Evolutionary conservation across 2,329 filamentous ascomycete genomes (phyloP).

Genomic region (Penicillium carneum): DNA sequence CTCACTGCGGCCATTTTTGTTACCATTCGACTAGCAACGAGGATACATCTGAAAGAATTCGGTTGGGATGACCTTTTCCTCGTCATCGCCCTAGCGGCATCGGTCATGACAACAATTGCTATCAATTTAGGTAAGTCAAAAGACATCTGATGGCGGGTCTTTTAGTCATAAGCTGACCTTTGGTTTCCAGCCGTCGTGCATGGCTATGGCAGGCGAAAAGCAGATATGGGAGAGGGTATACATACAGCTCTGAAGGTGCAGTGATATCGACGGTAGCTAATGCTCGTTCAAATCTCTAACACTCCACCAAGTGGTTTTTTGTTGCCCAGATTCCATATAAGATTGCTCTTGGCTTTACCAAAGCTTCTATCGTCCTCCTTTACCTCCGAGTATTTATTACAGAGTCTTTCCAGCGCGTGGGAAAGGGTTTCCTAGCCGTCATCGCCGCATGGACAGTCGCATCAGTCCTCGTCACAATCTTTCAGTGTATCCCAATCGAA

Average conservation of each 20-base stretch:
- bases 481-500: conserved; percentile 35
- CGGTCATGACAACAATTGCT: not conserved
- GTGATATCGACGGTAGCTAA: not conserved
- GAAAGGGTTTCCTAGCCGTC: conserved; percentile 41
- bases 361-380: conserved; percentile 61
- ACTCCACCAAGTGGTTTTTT: conserved; percentile 53
- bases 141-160: too few relatives aligned
- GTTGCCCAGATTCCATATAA: conserved; percentile 64
- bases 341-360: conserved; percentile 61
- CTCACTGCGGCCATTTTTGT: conserved; percentile 33
- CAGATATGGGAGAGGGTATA: conserved; percentile 32
- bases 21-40: conserved; percentile 25
- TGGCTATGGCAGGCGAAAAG: conserved; percentile 42
- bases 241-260: conserved; percentile 6
- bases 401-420: conserved; percentile 55
- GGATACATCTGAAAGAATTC: conserved; percentile 25
- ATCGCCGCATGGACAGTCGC: conserved; percentile 26
- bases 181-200: conserved; percentile 36
- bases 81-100: not conserved
- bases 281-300: not conserved
- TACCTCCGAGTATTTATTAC: conserved; percentile 62
- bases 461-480: conserved; percentile 34
- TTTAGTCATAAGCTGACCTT: not conserved
- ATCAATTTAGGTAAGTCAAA: not conserved
- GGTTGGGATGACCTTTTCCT: conserved; percentile 19